Conservation (phyloP, 306 rosid genomes). For the Medicago truncatula region DNA sequence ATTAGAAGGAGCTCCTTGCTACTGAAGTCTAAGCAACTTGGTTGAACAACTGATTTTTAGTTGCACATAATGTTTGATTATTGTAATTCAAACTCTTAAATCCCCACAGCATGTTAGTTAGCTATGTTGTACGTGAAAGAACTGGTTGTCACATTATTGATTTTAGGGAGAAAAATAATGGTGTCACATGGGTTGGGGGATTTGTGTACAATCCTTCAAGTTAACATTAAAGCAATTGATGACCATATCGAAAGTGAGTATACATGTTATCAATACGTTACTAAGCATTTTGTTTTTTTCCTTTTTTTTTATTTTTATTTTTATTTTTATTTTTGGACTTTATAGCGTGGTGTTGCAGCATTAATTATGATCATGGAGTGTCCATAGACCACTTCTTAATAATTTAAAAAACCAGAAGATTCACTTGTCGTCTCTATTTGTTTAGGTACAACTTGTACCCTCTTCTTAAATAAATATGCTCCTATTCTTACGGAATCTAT, state of each 20-base stretch:
- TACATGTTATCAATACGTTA: slow-evolving; percentile 30
- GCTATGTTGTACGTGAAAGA: slow-evolving; percentile 20
- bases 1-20: too few species aligned
- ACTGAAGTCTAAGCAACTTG: too few species aligned
- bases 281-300: slow-evolving; percentile 46
- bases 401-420: slow-evolving; percentile 9
- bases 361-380: slow-evolving; percentile 51
- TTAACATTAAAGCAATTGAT: slow-evolving; percentile 36
- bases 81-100: not conserved
- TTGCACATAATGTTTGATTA: too few species aligned
- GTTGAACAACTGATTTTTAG: too few species aligned
- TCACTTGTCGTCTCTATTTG: slow-evolving; percentile 34
- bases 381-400: slow-evolving; percentile 37
- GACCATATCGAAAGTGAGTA: slow-evolving; percentile 37
- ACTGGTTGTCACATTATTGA: slow-evolving; percentile 15
- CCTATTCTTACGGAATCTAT: slow-evolving; percentile 25
- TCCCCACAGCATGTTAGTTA: slow-evolving; percentile 19
- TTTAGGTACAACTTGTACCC: slow-evolving; percentile 32
- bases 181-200: slow-evolving; percentile 45
- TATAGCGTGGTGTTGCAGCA: slow-evolving; percentile 44
- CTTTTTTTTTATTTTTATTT: slow-evolving; percentile 30
- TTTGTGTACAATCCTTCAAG: slow-evolving; percentile 42
- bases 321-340: slow-evolving; percentile 40
- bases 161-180: slow-evolving; percentile 23
- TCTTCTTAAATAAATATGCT: slow-evolving; percentile 13